Evolutionary conservation across 108 stramenopile genomes (phyloP), one percentile per base, ranked within the genome.

Genomic region (Skeletonema marinoi): DNA sequence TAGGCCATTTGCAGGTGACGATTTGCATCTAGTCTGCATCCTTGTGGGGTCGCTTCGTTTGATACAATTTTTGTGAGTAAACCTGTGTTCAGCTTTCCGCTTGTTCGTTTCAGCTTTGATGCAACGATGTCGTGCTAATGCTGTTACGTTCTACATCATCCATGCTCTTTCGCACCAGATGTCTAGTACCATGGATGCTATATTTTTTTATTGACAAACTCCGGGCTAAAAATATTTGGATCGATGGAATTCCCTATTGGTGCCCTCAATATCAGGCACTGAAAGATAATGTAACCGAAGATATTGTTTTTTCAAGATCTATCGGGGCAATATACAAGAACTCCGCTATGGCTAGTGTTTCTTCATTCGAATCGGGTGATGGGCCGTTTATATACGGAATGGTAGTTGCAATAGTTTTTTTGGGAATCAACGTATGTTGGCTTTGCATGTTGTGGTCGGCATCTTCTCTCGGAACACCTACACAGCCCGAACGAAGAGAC

Each of bases 1-100:
- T 29, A 60, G 74, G 2, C 74, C 74, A 21, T 74, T 78, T 29
- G 78, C 71, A 16, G 78, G 78, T 1, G 78, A 78, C 38, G 78
- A 78, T 42, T 33, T 78, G 9, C 67, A 68, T 1, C 38, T 73
- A 1, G 51, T 66, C 5, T 78, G 78, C 29, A 17, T 73, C 48
- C n/a, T 78, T 0, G 14, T 48, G 9, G 65, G 65, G 3, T 1
- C 63, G 25, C 59, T 72, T 64, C 70, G 78, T 10, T 6, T 66
- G 11, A 59, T 78, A 58, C 67, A 78, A 51, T 36, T 65, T 11
- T 46, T 56, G 67, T 71, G 35, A 66, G 71, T 78, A 62, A 11
- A 51, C 4, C 19, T 41, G 10, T 41, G 25, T 25, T 25, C 25
- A 0, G 25, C 25, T 25, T 25, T 25, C 25, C 25, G 25, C 25